Evolutionary conservation across 352 stramenopile genomes (phyloP).

Genomic region (Globisporangium abappressorium): DNA sequence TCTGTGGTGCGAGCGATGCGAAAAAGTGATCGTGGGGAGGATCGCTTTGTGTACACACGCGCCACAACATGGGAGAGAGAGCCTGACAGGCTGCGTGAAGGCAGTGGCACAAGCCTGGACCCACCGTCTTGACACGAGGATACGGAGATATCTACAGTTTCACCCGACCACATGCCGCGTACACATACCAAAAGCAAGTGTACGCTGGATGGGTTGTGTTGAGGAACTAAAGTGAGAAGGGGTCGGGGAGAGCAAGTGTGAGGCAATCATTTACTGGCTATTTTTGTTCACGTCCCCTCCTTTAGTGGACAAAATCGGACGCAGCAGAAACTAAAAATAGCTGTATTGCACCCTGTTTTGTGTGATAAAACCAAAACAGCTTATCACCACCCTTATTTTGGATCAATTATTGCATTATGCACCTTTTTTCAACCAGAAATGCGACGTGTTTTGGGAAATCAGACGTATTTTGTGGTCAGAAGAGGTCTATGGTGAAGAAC

Average conservation of each 20-base stretch:
- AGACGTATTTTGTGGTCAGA: neutral
- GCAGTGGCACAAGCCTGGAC: neutral
- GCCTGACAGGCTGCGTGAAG: neutral
- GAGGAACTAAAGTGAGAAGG: neutral
- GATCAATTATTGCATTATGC: no score
- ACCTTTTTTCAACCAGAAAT: neutral
- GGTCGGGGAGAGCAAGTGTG: neutral
- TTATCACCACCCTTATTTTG: neutral
- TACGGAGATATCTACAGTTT: neutral
- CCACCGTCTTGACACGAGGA: slow-evolving; percentile 5
- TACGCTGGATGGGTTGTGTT: neutral
- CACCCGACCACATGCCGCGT: no score
- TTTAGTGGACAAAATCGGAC: neutral
- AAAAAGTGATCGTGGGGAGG: no score
- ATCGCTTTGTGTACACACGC: neutral
- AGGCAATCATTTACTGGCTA: neutral
- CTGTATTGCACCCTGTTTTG: neutral
- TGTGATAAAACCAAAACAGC: neutral
- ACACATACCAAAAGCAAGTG: neutral
- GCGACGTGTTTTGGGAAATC: neutral
- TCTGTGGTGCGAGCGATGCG: no score
- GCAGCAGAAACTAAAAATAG: neutral
- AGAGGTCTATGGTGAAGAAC: neutral
- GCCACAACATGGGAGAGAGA: neutral
- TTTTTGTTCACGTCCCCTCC: neutral